Conservation (phyloP, 2,329 filamentous ascomycete genomes). For the Fusarium miscanthi region DNA sequence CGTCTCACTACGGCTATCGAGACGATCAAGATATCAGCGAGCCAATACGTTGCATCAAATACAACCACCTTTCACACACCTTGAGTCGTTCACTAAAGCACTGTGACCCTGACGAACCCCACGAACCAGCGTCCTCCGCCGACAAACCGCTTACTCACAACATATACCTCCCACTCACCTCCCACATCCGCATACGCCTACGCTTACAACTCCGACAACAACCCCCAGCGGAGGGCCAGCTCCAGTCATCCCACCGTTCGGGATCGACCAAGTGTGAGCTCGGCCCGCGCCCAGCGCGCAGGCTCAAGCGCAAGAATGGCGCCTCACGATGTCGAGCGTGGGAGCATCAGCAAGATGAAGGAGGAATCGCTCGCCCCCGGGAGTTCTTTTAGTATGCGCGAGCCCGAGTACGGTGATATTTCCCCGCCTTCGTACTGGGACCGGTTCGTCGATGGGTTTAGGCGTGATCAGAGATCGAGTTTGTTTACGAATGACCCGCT, state of each 20-base stretch:
- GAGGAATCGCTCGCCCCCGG: slow-evolving; percentile 66
- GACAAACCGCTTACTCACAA: slow-evolving; percentile 31
- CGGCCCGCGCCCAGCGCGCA: slow-evolving; percentile 47
- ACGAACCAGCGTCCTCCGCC: slow-evolving; percentile 21
- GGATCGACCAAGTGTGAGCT: slow-evolving; percentile 36
- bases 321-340: slow-evolving; percentile 63
- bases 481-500: slow-evolving; percentile 60
- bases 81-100: slow-evolving; percentile 2
- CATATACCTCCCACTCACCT: slow-evolving; percentile 26
- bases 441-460: slow-evolving; percentile 70
- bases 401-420: slow-evolving; percentile 58
- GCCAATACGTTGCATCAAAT: background rate
- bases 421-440: slow-evolving; percentile 50
- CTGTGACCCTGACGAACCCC: slow-evolving; percentile 35
- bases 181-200: slow-evolving; percentile 10
- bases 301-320: slow-evolving; percentile 49
- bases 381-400: slow-evolving; percentile 63
- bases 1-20: slow-evolving; percentile 15
- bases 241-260: slow-evolving; percentile 30
- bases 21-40: slow-evolving; percentile 25
- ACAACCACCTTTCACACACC: background rate
- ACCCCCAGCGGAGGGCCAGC: slow-evolving; percentile 29
- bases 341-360: slow-evolving; percentile 65
- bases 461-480: slow-evolving; percentile 65
- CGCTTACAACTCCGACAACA: slow-evolving; percentile 10